phyloP scores from a whole-genome alignment of 345 rosid genomes.

The Euphorbia peplus region DNA sequence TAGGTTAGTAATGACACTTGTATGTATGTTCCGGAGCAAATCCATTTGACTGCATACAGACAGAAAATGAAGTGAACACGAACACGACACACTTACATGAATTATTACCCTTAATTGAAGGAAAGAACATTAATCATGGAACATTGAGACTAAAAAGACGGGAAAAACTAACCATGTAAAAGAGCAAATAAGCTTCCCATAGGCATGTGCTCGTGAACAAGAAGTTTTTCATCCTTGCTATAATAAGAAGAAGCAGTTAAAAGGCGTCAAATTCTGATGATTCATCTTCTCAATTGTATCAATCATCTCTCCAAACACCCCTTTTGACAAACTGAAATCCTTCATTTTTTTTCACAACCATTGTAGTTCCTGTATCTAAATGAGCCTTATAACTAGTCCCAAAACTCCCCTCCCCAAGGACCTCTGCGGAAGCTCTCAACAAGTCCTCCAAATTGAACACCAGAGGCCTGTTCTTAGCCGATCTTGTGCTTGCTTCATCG shows the following conservation, averaged over 20 bases:
- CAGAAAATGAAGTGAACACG: too few relatives aligned
- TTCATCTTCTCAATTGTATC: constrained; percentile 37
- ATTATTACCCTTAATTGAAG: too few relatives aligned
- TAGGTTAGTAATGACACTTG: too few relatives aligned
- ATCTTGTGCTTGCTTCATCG: constrained; percentile 3
- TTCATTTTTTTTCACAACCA: constrained; percentile 50
- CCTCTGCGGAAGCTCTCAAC: constrained; percentile 50
- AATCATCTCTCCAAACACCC: constrained; percentile 41
- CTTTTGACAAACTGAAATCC: constrained; percentile 35
- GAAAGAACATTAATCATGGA: too few relatives aligned
- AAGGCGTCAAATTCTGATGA: constrained; percentile 10
- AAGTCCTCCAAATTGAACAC: constrained; percentile 43
- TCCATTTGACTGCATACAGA: too few relatives aligned
- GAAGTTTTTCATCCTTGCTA: neutral
- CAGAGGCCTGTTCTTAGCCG: constrained; percentile 17
- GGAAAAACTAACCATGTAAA: neutral
- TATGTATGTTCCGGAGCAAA: too few relatives aligned
- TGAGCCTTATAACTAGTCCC: constrained; percentile 53
- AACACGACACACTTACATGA: too few relatives aligned
- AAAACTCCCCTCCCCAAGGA: constrained; percentile 47
- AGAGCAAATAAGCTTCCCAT: neutral
- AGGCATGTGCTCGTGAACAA: neutral
- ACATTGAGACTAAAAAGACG: neutral
- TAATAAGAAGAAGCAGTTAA: neutral
- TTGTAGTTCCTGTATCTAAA: constrained; percentile 29